Evolutionary conservation across 2,329 filamentous ascomycete species (phyloP).

Genomic region (Pseudogymnoascus sp.): DNA sequence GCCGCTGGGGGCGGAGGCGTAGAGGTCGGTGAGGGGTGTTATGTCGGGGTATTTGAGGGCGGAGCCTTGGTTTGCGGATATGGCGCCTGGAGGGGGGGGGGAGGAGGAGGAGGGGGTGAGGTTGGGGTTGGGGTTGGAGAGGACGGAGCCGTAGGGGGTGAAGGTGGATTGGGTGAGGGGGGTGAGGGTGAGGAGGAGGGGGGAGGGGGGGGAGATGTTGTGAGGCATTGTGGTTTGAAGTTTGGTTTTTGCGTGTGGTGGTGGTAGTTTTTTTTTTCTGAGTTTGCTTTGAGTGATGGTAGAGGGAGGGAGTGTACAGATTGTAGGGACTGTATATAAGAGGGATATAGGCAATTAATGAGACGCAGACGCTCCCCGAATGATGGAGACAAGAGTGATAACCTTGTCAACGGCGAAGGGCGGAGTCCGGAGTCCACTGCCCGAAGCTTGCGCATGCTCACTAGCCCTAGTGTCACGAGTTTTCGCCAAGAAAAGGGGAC

Average conservation of each 20-base stretch:
- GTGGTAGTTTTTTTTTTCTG: background rate
- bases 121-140: slow-evolving; percentile 60
- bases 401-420: background rate
- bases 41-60: slow-evolving; percentile 81
- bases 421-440: slow-evolving; percentile 1
- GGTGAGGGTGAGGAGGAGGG: slow-evolving; percentile 44
- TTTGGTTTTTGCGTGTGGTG: background rate
- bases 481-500: slow-evolving; percentile 6
- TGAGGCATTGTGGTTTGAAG: background rate
- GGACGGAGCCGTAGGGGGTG: slow-evolving; percentile 71
- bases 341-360: background rate
- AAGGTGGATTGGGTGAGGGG: slow-evolving; percentile 64
- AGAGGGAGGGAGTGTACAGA: background rate
- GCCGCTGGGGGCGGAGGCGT: slow-evolving; percentile 54
- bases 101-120: slow-evolving; percentile 38
- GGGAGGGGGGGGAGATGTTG: slow-evolving; percentile 26
- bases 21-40: slow-evolving; percentile 63
- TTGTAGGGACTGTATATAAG: background rate
- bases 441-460: background rate
- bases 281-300: background rate
- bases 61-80: slow-evolving; percentile 73
- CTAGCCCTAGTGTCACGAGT: background rate
- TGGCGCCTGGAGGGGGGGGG: slow-evolving; percentile 34
- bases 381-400: background rate
- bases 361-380: slow-evolving; percentile 2